These are phyloP conservation scores for Hypsizygus marmoreus DNA, from an alignment of 768 basidiomycete species.

Conservation along the genomic window DNA sequence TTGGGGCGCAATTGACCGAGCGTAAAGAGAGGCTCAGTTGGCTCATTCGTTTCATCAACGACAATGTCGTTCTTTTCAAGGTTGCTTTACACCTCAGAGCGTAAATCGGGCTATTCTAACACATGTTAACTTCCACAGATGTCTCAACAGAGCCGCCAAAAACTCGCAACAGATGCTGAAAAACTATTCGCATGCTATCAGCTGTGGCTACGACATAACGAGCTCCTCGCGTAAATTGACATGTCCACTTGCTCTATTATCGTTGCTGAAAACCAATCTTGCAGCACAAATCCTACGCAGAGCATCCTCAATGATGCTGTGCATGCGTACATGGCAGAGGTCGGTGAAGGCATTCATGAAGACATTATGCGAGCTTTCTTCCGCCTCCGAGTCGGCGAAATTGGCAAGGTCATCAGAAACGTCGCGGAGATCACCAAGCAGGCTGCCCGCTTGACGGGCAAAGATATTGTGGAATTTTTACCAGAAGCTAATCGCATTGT, in stretches of 20 bases:
- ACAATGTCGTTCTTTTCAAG: slow-evolving; percentile 78
- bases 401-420: slow-evolving; percentile 69
- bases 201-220: slow-evolving; percentile 79
- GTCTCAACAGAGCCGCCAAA: slow-evolving; percentile 76
- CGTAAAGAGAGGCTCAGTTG: slow-evolving; percentile 78
- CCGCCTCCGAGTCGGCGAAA: slow-evolving; percentile 61
- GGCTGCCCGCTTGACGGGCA: slow-evolving; percentile 44
- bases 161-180: slow-evolving; percentile 81
- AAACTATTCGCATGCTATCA: slow-evolving; percentile 80
- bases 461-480: slow-evolving; percentile 46
- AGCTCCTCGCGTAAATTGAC: slow-evolving; percentile 56
- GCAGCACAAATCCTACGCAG: slow-evolving; percentile 55
- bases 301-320: slow-evolving; percentile 75
- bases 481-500: slow-evolving; percentile 71
- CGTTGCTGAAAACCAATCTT: no score
- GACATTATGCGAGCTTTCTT: slow-evolving; percentile 88
- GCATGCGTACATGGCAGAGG: slow-evolving; percentile 62
- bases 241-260: background rate
- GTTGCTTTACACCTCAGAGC: no score
- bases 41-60: slow-evolving; percentile 88
- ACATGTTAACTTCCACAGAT: slow-evolving; percentile 58
- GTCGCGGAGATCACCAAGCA: slow-evolving; percentile 51
- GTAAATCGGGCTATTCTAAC: no score
- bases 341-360: slow-evolving; percentile 58
- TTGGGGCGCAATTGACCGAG: slow-evolving; percentile 73